Evolutionary conservation across 768 basidiomycete species (phyloP), one percentile per base, ranked within the genome.

Genomic region (Leccinum sublutescens): DNA sequence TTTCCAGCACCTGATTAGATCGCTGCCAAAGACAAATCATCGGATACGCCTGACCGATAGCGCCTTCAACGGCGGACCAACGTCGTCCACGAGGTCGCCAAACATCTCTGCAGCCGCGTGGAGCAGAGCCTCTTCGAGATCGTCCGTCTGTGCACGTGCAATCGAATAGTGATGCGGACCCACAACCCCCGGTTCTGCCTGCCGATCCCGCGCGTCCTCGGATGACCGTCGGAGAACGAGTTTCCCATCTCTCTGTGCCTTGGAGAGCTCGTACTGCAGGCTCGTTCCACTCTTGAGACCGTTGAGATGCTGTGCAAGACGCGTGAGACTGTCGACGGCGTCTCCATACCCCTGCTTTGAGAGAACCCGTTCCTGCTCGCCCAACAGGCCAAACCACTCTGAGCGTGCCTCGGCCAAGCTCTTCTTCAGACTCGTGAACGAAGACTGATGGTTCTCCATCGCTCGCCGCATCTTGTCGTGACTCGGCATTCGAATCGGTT

Each of bases 231-330:
- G 67, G 29, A 81, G 56, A 12, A 74, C 64, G n/a, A 81, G 52
- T 56, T 75, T 82, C n/a, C 77, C 80, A 3, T 79, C 77, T 5
- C 75, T 62, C 48, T 79, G 73, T 2, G 89, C 89, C 64, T 82
- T 82, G 14, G 89, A 83, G 29, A 98, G 72, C 52, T 95, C 91
- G 61, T 88, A 86, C 69, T 98, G 95, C 36, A 98, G 73, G 34
- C 84, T 81, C 7, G 89, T 93, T 1, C 94, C 91, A 58, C 90
- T 87, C 50, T 96, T 76, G 59, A 98, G 77, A 25, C 96, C 95
- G 57, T 89, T 95, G 40, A 99, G 75, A 76, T 98, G 95, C 68
- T 99, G 96, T 1, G 93, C 97, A 5, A 99, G 82, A 17, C 94
- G 79, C 59, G 91, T 95, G 66, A 99, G 78, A 66, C 88, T 88